Conservation (phyloP, 768 basidiomycete genomes). For the Boletus barrowsii region DNA sequence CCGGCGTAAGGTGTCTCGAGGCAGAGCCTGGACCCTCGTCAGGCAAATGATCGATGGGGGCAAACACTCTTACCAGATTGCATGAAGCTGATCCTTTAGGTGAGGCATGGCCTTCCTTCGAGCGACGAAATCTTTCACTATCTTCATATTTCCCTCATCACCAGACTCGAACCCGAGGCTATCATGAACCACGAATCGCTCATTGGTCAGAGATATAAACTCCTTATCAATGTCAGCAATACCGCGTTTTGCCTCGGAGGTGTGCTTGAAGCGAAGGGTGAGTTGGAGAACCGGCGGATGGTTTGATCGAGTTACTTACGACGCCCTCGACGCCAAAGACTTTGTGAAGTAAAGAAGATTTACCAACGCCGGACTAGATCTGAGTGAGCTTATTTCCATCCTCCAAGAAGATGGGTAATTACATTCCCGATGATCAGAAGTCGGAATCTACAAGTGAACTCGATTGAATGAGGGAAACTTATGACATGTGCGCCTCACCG, state of each 20-base stretch:
- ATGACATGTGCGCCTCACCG: neutral
- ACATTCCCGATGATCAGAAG: conserved; percentile 18
- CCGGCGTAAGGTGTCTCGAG: conserved; percentile 14
- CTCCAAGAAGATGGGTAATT: neutral
- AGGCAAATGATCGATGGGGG: neutral
- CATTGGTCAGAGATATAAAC: conserved; percentile 10
- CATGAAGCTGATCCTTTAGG: conserved; percentile 10
- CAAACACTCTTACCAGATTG: conserved; percentile 5
- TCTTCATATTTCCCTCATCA: conserved; percentile 3
- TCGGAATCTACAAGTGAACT: conserved; percentile 5
- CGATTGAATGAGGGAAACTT: neutral
- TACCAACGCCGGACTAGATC: conserved; percentile 14
- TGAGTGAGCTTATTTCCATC: neutral
- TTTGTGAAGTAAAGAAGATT: conserved; percentile 9
- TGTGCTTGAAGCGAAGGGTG: neutral
- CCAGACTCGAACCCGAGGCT: conserved; percentile 1
- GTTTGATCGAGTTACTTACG: conserved; percentile 1
- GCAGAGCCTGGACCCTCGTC: conserved; percentile 11
- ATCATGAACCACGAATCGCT: conserved; percentile 14
- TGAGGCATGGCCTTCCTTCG: conserved; percentile 1
- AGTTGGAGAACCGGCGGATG: neutral
- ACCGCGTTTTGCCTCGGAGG: conserved; percentile 4
- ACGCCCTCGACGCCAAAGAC: conserved; percentile 11
- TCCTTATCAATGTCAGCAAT: conserved; percentile 8
- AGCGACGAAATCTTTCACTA: conserved; percentile 2